Percentiles rank a stretch among this genome's conserved stretches.
Conservation (phyloP, 2,329 filamentous ascomycete genomes). For the Colletotrichum sp. region DNA sequence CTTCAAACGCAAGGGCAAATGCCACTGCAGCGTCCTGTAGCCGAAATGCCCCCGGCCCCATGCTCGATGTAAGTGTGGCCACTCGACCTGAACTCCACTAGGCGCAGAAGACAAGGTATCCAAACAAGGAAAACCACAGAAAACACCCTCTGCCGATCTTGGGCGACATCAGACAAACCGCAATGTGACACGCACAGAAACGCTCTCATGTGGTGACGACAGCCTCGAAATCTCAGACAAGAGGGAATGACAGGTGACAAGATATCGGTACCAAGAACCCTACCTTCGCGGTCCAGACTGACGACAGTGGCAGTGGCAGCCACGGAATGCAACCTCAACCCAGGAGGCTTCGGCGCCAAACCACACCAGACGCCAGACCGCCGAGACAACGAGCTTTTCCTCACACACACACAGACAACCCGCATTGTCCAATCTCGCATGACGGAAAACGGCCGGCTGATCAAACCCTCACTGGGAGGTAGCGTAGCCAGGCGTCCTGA, state of each 20-base stretch:
- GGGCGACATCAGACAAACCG: neutral
- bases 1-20: neutral
- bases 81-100: neutral
- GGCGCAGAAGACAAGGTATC: neutral
- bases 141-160: neutral
- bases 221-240: neutral
- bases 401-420: neutral
- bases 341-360: neutral
- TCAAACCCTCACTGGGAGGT: neutral
- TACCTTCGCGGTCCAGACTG: neutral
- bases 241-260: neutral
- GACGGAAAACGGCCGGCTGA: neutral
- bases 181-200: neutral
- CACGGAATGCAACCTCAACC: neutral
- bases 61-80: neutral
- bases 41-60: neutral
- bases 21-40: neutral
- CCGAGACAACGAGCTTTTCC: neutral
- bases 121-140: neutral
- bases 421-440: neutral
- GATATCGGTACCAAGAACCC: neutral
- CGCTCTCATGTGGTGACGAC: neutral
- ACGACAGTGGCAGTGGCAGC: slow-evolving; percentile 7
- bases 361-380: neutral
- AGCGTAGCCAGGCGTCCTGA: neutral